These are phyloP conservation scores for Coccomyxa sp. DNA, from an alignment of 139 green algal genomes.

Conservation along the genomic window DNA sequence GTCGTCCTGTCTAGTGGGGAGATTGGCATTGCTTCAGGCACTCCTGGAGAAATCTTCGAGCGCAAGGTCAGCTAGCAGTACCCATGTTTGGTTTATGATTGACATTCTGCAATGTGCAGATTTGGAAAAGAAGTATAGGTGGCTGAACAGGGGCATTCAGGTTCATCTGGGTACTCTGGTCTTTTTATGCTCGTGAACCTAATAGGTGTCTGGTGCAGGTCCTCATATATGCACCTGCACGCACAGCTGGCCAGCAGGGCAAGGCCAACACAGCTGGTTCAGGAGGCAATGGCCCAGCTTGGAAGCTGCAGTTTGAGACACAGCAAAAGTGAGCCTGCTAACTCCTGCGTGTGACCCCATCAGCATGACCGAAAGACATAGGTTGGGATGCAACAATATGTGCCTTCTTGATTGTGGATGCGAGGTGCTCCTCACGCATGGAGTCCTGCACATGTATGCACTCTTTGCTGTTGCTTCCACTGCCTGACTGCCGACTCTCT, in stretches of 20 bases:
- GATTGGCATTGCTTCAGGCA: conserved; percentile 39
- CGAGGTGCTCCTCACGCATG: too few relatives aligned
- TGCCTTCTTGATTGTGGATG: too few relatives aligned
- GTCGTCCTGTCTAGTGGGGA: conserved; percentile 16
- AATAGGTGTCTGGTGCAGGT: conserved; percentile 37
- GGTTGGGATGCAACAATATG: too few relatives aligned
- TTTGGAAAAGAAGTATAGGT: too few relatives aligned
- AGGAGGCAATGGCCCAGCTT: conserved; percentile 46
- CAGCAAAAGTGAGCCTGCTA: conserved; percentile 42
- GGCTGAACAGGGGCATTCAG: background rate
- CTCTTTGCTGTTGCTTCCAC: background rate
- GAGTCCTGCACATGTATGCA: background rate
- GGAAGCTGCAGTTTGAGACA: conserved; percentile 74
- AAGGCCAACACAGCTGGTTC: conserved; percentile 42
- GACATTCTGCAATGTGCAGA: too few relatives aligned
- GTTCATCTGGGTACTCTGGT: background rate
- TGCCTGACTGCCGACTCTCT: background rate
- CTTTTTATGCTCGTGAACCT: too few relatives aligned
- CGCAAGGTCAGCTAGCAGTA: conserved; percentile 34
- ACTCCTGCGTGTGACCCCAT: background rate
- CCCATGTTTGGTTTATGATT: background rate
- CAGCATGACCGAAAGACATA: background rate
- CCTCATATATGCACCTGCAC: conserved; percentile 61
- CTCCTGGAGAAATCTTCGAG: conserved; percentile 53
- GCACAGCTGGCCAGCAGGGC: conserved; percentile 64